Percentiles rank a stretch among this genome's conserved stretches.
Conservation (phyloP, 148 eudicot genomes). For the Cornus controversa region DNA sequence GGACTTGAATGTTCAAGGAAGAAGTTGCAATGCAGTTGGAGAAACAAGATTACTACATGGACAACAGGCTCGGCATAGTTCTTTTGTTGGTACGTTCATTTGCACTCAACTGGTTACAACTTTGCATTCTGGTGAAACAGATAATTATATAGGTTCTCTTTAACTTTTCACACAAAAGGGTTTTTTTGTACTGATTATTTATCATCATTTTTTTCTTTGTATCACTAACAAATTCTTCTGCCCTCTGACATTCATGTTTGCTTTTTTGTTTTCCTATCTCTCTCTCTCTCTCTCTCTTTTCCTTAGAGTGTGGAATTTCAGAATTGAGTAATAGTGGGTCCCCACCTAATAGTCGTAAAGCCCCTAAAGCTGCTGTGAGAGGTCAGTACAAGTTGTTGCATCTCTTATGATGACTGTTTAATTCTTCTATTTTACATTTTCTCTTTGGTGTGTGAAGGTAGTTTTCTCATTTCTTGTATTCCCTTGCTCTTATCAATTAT, state of each 20-base stretch:
- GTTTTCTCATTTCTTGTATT: too few species aligned
- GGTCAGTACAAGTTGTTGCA: too few species aligned
- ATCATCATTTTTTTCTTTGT: neutral
- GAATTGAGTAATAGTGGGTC: conserved; percentile 1
- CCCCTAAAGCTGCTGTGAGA: neutral
- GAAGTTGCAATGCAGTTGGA: conserved; percentile 12
- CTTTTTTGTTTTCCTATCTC: neutral
- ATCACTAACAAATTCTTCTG: conserved; percentile 1
- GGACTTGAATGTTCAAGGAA: conserved; percentile 29
- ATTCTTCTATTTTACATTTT: too few species aligned
- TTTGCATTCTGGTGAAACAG: neutral
- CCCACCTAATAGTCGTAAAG: conserved; percentile 7
- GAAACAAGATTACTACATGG: conserved; percentile 19
- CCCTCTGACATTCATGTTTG: neutral
- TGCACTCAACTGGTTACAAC: neutral
- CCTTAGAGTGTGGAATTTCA: conserved; percentile 8
- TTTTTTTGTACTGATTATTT: neutral
- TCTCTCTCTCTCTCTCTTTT: neutral
- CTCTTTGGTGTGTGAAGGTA: too few species aligned
- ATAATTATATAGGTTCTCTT: neutral
- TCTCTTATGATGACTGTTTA: too few species aligned
- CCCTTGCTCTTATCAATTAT: too few species aligned
- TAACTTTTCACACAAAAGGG: neutral
- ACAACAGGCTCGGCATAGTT: conserved; percentile 6
- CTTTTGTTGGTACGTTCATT: conserved; percentile 29